Conservation (phyloP, 306 rosid genomes). For the Rosa multiflora region DNA sequence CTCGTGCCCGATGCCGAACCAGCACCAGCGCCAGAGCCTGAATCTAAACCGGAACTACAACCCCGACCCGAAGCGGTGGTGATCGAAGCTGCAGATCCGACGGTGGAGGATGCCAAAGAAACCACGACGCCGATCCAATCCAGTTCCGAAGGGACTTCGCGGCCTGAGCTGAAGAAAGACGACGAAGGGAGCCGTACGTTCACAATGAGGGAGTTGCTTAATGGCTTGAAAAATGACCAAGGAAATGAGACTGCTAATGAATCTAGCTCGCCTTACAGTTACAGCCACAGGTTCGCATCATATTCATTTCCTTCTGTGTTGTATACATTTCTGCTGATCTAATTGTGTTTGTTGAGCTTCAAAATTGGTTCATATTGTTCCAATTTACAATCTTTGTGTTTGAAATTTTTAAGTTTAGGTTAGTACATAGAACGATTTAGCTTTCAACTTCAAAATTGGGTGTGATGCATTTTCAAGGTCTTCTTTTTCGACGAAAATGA, state of each 20-base stretch:
- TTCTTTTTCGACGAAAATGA: neutral
- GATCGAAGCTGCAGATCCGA: conserved; percentile 36
- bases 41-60: neutral
- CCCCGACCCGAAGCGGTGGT: conserved; percentile 17
- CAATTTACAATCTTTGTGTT: neutral
- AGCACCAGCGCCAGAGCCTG: neutral
- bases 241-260: conserved; percentile 36
- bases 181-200: conserved; percentile 91
- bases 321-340: neutral
- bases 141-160: conserved; percentile 22
- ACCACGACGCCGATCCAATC: conserved; percentile 32
- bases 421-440: too few species aligned
- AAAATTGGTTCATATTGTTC: neutral
- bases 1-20: conserved; percentile 6
- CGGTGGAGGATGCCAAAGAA: conserved; percentile 19
- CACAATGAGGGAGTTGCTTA: conserved; percentile 90
- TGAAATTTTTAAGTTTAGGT: neutral
- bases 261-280: conserved; percentile 56
- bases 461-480: too few species aligned
- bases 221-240: conserved; percentile 67
- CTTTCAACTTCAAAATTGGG: neutral
- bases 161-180: conserved; percentile 63
- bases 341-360: conserved; percentile 6
- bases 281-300: conserved; percentile 44
- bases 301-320: neutral